Evolutionary conservation across 345 rosid species (phyloP).

Genomic region (Bretschneidera sinensis): DNA sequence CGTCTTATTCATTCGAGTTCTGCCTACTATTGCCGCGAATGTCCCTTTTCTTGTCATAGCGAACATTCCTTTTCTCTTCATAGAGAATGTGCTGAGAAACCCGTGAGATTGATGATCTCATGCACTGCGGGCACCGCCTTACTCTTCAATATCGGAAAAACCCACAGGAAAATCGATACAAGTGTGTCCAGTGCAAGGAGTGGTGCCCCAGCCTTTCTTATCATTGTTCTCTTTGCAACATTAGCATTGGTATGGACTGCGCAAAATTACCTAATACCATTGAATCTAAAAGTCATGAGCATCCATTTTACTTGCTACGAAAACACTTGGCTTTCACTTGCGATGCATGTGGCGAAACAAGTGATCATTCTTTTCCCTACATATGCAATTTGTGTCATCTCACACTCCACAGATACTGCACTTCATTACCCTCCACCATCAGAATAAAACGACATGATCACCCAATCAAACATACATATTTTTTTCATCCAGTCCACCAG

Average conservation of each 20-base stretch:
- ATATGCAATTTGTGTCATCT: neutral
- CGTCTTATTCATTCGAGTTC: too few relatives aligned
- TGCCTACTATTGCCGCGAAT: too few relatives aligned
- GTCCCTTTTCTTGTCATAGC: too few relatives aligned
- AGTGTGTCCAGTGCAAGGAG: too few relatives aligned
- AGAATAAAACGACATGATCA: slow-evolving; percentile 9
- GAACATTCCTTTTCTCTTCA: too few relatives aligned
- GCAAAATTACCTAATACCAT: neutral
- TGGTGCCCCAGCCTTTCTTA: too few relatives aligned
- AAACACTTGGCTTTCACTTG: slow-evolving; percentile 7
- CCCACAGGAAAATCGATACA: too few relatives aligned
- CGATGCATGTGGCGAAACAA: slow-evolving; percentile 17
- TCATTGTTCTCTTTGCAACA: slow-evolving; percentile 5
- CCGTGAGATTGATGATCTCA: too few relatives aligned
- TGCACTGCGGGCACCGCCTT: too few relatives aligned
- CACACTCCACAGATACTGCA: slow-evolving; percentile 9
- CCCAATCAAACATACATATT: neutral
- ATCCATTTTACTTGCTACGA: slow-evolving; percentile 13
- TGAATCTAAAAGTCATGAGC: slow-evolving; percentile 16
- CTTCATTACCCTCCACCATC: neutral
- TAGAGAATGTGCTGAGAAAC: too few relatives aligned
- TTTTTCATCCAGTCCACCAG: neutral
- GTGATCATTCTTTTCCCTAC: slow-evolving; percentile 12
- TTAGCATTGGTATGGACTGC: neutral
- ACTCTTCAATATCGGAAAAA: too few relatives aligned